Base-by-base conservation (phyloP, 2,329 filamentous ascomycete species). In the Arthrobotrys iridis region DNA sequence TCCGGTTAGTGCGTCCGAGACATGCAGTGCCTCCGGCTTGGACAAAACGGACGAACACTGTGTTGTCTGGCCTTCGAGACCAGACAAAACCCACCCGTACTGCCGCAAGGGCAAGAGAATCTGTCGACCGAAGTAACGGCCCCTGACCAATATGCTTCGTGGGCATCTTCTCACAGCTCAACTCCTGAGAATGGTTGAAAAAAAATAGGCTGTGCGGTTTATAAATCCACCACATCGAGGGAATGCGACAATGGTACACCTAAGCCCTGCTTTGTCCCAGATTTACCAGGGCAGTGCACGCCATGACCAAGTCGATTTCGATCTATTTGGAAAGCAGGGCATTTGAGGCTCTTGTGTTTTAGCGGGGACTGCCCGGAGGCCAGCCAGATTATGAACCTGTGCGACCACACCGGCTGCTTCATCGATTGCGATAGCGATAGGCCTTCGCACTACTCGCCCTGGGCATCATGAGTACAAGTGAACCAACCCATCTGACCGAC, bases 371-470 rank as follows among this genome's bases (percentile, higher is more conserved):
- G 60, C n/a, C 20, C 43, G 55, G n/a, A n/a, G n/a, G n/a, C n/a
- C 11, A 28, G 48, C 35, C 37, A 35, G 43, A 35, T 45, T 30
- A 46, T 24, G 20, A 35, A n/a, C 26, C 22, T 62, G 65, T 70
- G 45, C 57, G 18, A 68, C 64, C 52, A 60, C 63, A 59, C 63
- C n/a, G 46, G 13, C 13, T 15, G 7, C 20, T 30, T 46, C 35
- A 22, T 7, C 4, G 10, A 63, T 55, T 57, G 46, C 65, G 57
- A 70, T 35, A 60, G 24, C 65, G 65, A 70, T 70, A 70, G 57
- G 40, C 28, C 26, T 40, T 60, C 57, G 28, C 37, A n/a, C n/a
- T n/a, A n/a, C 8, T 18, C 13, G 15, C 18, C 28, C n/a, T n/a
- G n/a, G n/a, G 26, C n/a, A 45, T 8, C 35, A 45, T 40, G 20